Percentiles rank a stretch among this genome's conserved stretches.
phyloP scores from a whole-genome alignment of 2,329 filamentous ascomycete species.

The Stagonosporopsis tanaceti region DNA sequence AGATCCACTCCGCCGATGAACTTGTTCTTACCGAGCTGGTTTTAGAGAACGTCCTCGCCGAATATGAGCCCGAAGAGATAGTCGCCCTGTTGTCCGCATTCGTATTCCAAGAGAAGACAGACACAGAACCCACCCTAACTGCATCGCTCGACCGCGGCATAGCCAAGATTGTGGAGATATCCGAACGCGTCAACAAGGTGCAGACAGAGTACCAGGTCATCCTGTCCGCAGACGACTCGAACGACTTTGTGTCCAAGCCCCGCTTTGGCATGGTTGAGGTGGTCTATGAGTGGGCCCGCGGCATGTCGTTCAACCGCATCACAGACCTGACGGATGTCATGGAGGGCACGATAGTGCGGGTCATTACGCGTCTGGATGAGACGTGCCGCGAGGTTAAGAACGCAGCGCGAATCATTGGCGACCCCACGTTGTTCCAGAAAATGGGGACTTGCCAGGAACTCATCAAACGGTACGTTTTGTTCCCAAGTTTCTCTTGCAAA shows the following conservation, averaged over 20 bases:
- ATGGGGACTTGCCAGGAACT: constrained; percentile 98
- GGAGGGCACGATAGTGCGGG: constrained; percentile 95
- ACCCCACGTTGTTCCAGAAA: constrained; percentile 91
- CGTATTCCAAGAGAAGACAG: constrained; percentile 97
- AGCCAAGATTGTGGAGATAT: constrained; percentile 85
- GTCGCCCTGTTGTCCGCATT: constrained; percentile 92
- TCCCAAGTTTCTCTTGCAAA: background rate
- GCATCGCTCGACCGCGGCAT: constrained; percentile 82
- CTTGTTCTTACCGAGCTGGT: constrained; percentile 95
- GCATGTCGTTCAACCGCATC: constrained; percentile 98
- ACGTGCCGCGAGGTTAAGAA: constrained; percentile 98
- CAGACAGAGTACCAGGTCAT: constrained; percentile 94
- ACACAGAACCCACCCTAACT: constrained; percentile 79
- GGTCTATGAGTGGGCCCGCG: constrained; percentile 96
- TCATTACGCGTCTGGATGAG: constrained; percentile 93
- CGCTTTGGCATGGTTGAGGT: constrained; percentile 96
- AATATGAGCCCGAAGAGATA: constrained; percentile 96
- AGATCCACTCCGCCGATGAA: constrained; percentile 94
- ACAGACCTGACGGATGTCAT: constrained; percentile 95
- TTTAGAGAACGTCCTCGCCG: constrained; percentile 93
- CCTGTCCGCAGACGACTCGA: constrained; percentile 85
- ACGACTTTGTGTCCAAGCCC: constrained; percentile 87
- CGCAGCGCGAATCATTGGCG: constrained; percentile 91
- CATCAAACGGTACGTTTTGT: constrained; percentile 86
- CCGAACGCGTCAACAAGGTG: constrained; percentile 89